Conservation (phyloP, 2,329 filamentous ascomycete genomes). For the Fusarium metavorans region DNA sequence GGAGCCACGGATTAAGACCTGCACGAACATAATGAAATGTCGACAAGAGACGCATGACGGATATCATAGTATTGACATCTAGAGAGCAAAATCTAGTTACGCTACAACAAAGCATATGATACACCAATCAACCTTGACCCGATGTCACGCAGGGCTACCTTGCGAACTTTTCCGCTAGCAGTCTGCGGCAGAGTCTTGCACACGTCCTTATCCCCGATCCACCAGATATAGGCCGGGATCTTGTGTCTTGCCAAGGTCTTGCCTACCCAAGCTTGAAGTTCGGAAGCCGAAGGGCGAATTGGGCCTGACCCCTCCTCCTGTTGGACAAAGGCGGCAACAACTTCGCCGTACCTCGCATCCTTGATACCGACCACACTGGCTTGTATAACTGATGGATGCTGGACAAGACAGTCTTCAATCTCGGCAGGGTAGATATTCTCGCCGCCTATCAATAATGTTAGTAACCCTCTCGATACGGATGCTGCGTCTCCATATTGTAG, state of each 20-base stretch:
- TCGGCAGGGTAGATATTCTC: conserved; percentile 92
- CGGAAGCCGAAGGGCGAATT: background rate
- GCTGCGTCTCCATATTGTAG: background rate
- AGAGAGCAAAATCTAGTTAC: background rate
- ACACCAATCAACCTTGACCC: background rate
- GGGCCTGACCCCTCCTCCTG: background rate
- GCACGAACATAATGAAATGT: background rate
- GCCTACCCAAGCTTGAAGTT: background rate
- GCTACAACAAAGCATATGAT: background rate
- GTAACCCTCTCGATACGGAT: background rate
- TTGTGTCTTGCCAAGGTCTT: conserved; percentile 67
- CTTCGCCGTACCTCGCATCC: conserved; percentile 82
- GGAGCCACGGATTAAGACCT: background rate
- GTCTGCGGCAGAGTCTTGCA: conserved; percentile 66
- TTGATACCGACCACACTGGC: conserved; percentile 82
- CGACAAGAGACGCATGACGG: background rate
- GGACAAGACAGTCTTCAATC: conserved; percentile 82
- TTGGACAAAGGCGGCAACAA: conserved; percentile 78
- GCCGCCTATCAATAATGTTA: conserved; percentile 54
- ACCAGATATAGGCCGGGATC: conserved; percentile 75
- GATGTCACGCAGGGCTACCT: conserved; percentile 4
- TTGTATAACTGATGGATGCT: conserved; percentile 74
- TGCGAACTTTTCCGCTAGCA: conserved; percentile 67
- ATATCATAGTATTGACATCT: background rate
- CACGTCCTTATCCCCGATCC: conserved; percentile 70